Evolutionary conservation across 1,139 yeast genomes (phyloP), one percentile per base, ranked within the genome.

Genomic region (Nakaseomyces uthaithaninus): DNA sequence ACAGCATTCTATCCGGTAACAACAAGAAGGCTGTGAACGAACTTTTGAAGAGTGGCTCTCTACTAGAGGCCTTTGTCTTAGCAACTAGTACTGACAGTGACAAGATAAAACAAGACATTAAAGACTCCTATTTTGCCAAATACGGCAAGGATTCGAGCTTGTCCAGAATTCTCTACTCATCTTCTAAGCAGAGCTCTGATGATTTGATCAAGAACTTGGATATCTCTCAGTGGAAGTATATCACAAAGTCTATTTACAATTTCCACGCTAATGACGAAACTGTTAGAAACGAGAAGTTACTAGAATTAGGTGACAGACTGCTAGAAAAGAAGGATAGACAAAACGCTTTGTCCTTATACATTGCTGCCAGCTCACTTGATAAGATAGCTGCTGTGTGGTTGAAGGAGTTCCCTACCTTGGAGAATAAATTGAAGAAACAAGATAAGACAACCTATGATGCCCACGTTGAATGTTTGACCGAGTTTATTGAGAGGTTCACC

Each of bases 381-480:
- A 84, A 80, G 56, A 79, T 85, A 40, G 77, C 95, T 2, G 63
- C 69, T 15, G 74, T 93, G 47, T 93, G 98, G 99, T 71, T 85
- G 42, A 67, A 74, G 33, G 98, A 91, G 60, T 66, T 86, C 48
- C 71, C 76, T 17, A 67, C 62, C 0, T 63, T 72, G 44, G 95
- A 89, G 62, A 53, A 64, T 9, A 66, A 67, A 42, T 64, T 78
- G 47, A 62, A 67, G 42, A 60, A 69, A 4, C 62, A 67, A 19
- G 62, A 66, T 25, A 65, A 63, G 18, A 65, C 73, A 25, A 59
- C 71, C 2, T 81, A 83, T 42, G 94, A 82, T 49, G 95, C 95
- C 16, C 87, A 89, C 57, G 78, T 82, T 51, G 82, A 77, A 52
- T 82, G 95, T 5, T 70, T 91, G 56, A 80, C 82, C 44, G 79